These are phyloP conservation scores for Leptographium radiaticola DNA, from an alignment of 2,329 filamentous ascomycete species.

Conservation along the genomic window DNA sequence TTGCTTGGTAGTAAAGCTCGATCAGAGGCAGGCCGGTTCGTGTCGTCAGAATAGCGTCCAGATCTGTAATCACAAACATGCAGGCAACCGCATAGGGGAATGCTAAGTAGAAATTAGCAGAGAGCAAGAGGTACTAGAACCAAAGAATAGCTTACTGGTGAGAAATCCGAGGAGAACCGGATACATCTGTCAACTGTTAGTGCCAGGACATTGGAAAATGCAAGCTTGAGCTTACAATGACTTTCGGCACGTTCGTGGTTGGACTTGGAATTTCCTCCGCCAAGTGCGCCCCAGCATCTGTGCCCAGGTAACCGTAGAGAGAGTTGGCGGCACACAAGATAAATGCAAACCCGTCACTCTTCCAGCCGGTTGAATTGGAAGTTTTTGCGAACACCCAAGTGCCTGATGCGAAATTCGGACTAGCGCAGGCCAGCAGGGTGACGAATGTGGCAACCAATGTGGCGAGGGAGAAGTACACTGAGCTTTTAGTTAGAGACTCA, in stretches of 20 bases:
- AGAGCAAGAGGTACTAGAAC: no score
- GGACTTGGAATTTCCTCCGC: conserved; percentile 8
- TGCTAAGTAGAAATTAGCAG: no score
- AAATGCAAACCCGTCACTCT: conserved; percentile 3
- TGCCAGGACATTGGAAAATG: no score
- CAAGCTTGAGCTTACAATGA: no score
- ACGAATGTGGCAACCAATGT: conserved; percentile 48
- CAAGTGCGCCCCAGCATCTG: conserved; percentile 6
- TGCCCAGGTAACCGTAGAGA: conserved; percentile 6
- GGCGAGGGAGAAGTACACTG: conserved; percentile 27
- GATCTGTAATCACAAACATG: conserved; percentile 6
- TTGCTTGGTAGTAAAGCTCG: conserved; percentile 8
- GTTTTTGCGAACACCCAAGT: conserved; percentile 5
- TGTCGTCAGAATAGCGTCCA: conserved; percentile 1
- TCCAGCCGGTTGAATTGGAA: conserved; percentile 4
- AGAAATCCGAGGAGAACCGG: conserved; percentile 3
- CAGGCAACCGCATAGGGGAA: conserved; percentile 7
- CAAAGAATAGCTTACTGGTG: no score
- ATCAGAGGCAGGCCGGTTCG: conserved; percentile 8
- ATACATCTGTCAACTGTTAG: no score
- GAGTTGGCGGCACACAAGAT: conserved; percentile 4
- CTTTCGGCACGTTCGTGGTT: conserved; percentile 5
- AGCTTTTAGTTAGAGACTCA: background rate
- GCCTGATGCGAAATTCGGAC: background rate
- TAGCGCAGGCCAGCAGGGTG: conserved; percentile 21